Evolutionary conservation across 1,284 basidiomycete species (phyloP).

Genomic region (Porogramme epimiltina): DNA sequence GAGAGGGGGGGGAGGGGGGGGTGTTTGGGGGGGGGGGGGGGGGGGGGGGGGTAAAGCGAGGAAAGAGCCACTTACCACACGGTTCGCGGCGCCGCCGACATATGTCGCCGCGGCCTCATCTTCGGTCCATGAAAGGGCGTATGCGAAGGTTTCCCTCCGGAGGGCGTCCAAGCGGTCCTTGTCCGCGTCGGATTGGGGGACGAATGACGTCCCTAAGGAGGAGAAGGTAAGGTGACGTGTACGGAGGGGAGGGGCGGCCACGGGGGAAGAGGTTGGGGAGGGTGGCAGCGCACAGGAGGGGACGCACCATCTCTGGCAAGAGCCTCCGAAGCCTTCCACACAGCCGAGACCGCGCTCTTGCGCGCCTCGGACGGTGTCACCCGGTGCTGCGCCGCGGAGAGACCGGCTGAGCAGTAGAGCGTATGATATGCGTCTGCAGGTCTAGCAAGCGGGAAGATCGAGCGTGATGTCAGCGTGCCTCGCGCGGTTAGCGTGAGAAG

Average conservation of each 20-base stretch:
- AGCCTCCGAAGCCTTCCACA: constrained; percentile 41
- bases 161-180: constrained; percentile 29
- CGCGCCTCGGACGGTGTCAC: constrained; percentile 53
- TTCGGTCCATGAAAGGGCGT: constrained; percentile 75
- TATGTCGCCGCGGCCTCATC: constrained; percentile 65
- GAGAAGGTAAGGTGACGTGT: not conserved
- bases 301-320: constrained; percentile 32
- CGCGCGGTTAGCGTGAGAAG: constrained; percentile 10
- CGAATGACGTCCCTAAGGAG: constrained; percentile 9
- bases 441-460: constrained; percentile 38
- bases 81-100: constrained; percentile 67
- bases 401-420: constrained; percentile 85
- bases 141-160: constrained; percentile 57
- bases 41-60: constrained; percentile 37
- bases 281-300: not conserved
- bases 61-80: constrained; percentile 58
- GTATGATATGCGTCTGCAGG: constrained; percentile 89
- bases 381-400: constrained; percentile 86
- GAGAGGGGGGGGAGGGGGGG: constrained; percentile 42
- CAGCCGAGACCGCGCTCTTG: constrained; percentile 41
- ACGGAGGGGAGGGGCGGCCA: not conserved
- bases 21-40: constrained; percentile 45
- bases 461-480: not conserved
- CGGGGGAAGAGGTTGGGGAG: not conserved
- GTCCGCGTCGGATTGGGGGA: constrained; percentile 14